Conservation (phyloP, 495 filamentous ascomycete genomes). For the Neurospora sp. region DNA sequence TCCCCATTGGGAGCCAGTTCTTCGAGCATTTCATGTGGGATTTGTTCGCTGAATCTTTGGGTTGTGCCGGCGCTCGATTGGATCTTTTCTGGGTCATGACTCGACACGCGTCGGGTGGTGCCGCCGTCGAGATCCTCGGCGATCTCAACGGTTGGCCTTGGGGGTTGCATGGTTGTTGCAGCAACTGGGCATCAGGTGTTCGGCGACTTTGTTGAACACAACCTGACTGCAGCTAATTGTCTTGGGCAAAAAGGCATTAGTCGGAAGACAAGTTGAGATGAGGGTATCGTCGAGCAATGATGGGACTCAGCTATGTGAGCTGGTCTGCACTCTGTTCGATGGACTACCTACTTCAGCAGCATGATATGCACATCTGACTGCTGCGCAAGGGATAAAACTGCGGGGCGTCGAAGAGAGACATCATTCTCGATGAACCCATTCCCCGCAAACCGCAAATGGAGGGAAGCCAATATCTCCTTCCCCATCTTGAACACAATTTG, state of each 20-base stretch:
- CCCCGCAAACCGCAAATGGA: neutral
- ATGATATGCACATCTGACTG: neutral
- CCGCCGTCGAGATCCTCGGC: conserved; percentile 9
- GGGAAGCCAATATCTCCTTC: neutral
- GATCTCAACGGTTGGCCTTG: neutral
- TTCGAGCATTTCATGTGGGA: conserved; percentile 25
- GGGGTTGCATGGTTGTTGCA: neutral
- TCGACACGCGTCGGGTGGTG: conserved; percentile 1
- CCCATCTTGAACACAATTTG: neutral
- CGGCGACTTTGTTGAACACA: neutral
- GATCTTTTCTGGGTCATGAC: conserved; percentile 23
- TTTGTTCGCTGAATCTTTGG: conserved; percentile 19
- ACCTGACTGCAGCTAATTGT: neutral
- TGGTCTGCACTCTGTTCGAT: neutral
- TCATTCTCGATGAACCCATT: neutral
- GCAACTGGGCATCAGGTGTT: neutral
- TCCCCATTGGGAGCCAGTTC: conserved; percentile 29
- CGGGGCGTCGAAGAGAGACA: neutral
- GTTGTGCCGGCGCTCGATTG: neutral
- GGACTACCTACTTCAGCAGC: neutral
- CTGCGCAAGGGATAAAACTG: neutral
- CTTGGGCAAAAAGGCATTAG: neutral
- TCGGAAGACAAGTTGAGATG: neutral
- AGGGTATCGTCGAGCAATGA: neutral
- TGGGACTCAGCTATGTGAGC: neutral